Base-by-base conservation (phyloP, 805 yeast genomes). In the Teunomyces lycoperdinae region DNA sequence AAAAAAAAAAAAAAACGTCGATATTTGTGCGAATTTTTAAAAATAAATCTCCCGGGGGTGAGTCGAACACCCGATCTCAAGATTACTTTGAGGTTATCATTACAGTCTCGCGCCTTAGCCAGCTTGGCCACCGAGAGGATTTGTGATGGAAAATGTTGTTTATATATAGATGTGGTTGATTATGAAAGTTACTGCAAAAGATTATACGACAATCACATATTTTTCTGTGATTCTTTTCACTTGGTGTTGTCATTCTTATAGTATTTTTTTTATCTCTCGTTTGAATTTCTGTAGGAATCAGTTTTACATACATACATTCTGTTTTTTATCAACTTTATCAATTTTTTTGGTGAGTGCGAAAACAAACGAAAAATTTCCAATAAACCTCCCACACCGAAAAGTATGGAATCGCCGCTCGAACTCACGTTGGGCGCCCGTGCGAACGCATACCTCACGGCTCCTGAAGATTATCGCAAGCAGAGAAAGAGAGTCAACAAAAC, bases 401-500 rank as follows among this genome's bases (percentile, higher is more conserved):
- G 13, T 42, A 74, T 76, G 79, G 74, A 79, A 3, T 66, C 70
- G 29, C 83, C 84, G 7, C 62, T 81, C 44, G 62, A 64, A 26
- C 51, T 58, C 46, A 78, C 83, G 1, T 69, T 67, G 48, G 84
- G 84, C 10, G 80, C 74, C 10, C 80, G 96, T 48, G 73, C 78
- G 56, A 77, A 78, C 45, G 83, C 83, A 10, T 79, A 82, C 55
- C 73, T 89, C 46, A 80, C 80, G 55, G 76, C 89, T 3, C 74
- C 88, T 0, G 79, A 77, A 13, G 97, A 90, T 58, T 89, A 69
- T 62, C 79, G 77, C 41, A 82, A 80, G 54, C 85, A 87, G 57
- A 84, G 95, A 60, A 76, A 73, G 45, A 76, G 82, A 55, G 63
- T 84, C 46, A 81, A 84, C 50, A 78, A 80, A 53, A 76, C 79